phyloP scores from a whole-genome alignment of 495 filamentous ascomycete genomes.

The Podospora bellae-mahoneyi region DNA sequence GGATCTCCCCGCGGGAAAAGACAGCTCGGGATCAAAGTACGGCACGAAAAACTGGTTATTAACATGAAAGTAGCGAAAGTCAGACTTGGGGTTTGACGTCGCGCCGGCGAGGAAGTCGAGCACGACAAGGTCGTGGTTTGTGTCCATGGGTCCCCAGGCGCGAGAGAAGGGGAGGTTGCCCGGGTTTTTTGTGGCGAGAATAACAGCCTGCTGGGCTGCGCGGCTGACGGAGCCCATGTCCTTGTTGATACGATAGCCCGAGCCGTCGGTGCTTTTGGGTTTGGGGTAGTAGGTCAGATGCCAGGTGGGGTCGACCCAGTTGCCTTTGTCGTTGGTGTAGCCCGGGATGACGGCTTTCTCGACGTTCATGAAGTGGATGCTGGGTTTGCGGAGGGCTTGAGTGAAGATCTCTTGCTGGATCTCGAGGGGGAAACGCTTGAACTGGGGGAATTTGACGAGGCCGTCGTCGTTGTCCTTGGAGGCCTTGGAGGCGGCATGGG shows the following conservation, averaged over 20 bases:
- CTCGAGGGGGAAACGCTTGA: neutral
- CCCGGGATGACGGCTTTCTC: neutral
- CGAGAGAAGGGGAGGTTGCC: neutral
- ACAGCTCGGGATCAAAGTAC: neutral
- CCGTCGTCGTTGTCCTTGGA: neutral
- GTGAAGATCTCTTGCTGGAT: neutral
- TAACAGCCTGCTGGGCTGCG: neutral
- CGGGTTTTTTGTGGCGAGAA: neutral
- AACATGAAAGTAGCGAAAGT: neutral
- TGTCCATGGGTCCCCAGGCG: neutral
- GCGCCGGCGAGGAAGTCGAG: neutral
- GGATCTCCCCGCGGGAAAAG: neutral
- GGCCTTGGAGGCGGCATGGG: neutral
- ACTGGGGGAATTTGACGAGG: neutral
- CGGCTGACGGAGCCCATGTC: neutral
- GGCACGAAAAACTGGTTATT: neutral
- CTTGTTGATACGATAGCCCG: neutral
- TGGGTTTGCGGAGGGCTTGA: constrained; percentile 1
- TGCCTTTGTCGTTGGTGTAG: neutral
- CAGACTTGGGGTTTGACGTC: too few species aligned
- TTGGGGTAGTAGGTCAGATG: neutral
- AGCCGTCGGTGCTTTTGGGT: neutral
- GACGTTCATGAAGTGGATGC: neutral
- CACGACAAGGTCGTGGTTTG: neutral
- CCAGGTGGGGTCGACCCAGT: neutral